Base-by-base conservation (phyloP, 345 rosid species). In the Kandelia obovata region DNA sequence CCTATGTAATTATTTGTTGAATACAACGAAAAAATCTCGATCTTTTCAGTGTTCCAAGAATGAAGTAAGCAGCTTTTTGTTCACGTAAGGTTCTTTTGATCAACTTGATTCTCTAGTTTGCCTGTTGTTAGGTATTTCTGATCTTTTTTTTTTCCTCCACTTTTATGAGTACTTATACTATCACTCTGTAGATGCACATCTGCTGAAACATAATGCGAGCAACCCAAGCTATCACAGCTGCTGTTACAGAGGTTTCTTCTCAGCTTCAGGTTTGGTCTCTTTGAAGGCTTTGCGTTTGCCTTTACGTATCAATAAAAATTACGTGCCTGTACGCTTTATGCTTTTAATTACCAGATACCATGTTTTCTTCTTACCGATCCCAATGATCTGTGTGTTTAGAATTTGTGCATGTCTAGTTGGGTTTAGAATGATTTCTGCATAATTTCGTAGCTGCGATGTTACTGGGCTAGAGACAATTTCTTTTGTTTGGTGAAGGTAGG, bases 191-290 rank as follows among this genome's bases (percentile, higher is more conserved):
- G 67, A 62, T 17, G 61, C 30, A 2, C 15, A 19, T 62, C 62
- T 35, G 60, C 58, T 8, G 10, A 52, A 30, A 5, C 63, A 26
- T 25, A 35, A 71, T 71, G 75, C 69, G 64, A 57, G 58, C 68
- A 30, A 17, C 64, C 31, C 64, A 64, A 65, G n/a, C 69, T 56
- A 64, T 21, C 46, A 57, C 46, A 56, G 47, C 1, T 46, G 58
- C 58, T 46, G 75, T 57, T 71, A 26, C 69, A 5, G 75, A 58
- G 46, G 64, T 58, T 64, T 32, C 69, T 47, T 32, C 75, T 7
- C 64, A 46, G 75, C 57, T 56, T 71, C 62, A 53, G 58, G 32
- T 51, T 68, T n/a, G 23, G 62, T 58, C 32, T 8, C 39, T 1
- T 34, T 62, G 37, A 3, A 55, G 53, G n/a, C 7, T 21, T 23